These are phyloP conservation scores for Fusarium cicatricum DNA, from an alignment of 2,329 filamentous ascomycete species.

Conservation along the genomic window DNA sequence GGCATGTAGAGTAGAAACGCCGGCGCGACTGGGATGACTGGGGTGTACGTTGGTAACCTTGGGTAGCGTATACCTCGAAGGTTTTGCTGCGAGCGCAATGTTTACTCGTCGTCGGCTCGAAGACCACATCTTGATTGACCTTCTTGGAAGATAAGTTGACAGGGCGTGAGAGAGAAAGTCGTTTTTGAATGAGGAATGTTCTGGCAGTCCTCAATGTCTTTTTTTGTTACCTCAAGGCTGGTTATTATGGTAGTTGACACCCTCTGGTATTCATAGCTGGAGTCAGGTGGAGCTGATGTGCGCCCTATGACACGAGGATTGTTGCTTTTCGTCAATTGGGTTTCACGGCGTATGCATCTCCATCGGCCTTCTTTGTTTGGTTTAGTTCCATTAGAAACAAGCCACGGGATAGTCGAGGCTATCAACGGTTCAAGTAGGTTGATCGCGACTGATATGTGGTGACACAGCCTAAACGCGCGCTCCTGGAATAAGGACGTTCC, in stretches of 20 bases:
- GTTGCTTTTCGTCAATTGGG: not conserved
- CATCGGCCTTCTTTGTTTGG: constrained; percentile 30
- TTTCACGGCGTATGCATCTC: constrained; percentile 9
- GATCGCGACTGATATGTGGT: too few species aligned
- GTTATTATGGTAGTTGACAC: too few species aligned
- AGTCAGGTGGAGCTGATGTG: constrained; percentile 1
- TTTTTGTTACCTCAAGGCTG: too few species aligned
- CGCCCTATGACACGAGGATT: constrained; percentile 11
- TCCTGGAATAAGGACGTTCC: too few species aligned
- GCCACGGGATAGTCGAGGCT: constrained; percentile 1
- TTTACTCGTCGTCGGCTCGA: too few species aligned
- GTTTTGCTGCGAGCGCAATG: not conserved
- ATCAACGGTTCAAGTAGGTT: constrained; percentile 1
- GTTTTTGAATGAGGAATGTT: too few species aligned
- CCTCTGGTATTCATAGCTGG: not conserved
- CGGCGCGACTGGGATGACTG: not conserved
- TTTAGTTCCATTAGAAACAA: constrained; percentile 1
- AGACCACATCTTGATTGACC: not conserved
- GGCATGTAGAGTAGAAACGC: constrained; percentile 26
- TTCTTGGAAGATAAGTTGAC: not conserved
- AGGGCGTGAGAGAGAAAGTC: too few species aligned
- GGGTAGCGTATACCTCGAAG: not conserved
- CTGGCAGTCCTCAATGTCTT: too few species aligned
- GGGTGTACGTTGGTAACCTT: accelerated
- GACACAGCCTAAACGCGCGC: too few species aligned